phyloP scores from a whole-genome alignment of 2,329 filamentous ascomycete genomes.

The Tolypocladium ovalisporum region DNA sequence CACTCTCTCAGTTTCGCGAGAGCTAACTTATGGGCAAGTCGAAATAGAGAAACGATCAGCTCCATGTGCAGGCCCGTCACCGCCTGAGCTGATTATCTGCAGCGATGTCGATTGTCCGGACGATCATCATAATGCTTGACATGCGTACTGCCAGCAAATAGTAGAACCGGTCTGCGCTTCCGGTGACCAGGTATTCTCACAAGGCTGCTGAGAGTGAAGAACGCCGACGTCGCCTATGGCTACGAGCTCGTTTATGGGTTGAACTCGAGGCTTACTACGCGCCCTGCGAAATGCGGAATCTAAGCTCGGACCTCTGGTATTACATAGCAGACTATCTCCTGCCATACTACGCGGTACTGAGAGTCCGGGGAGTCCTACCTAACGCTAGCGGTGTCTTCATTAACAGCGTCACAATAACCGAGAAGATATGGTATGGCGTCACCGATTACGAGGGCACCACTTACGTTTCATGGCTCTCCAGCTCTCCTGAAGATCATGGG shows the following conservation, averaged over 20 bases:
- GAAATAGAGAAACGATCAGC: background rate
- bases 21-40: background rate
- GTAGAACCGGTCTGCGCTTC: background rate
- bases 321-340: background rate
- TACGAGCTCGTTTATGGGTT: background rate
- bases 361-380: background rate
- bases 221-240: background rate
- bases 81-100: background rate
- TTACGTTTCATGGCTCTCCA: background rate
- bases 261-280: background rate
- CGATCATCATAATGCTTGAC: background rate
- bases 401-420: background rate
- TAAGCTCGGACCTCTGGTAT: background rate
- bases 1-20: background rate
- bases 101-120: background rate
- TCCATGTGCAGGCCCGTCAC: background rate
- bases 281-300: background rate
- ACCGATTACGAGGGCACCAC: background rate
- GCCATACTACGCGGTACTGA: background rate
- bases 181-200: background rate
- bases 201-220: background rate
- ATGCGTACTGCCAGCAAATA: background rate
- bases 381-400: background rate
- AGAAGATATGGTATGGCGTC: background rate
- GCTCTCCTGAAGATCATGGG: background rate